Evolutionary conservation across 192 early-diverging fungal genomes (phyloP).

Genomic region (Phycomyces blakesleeanus): DNA sequence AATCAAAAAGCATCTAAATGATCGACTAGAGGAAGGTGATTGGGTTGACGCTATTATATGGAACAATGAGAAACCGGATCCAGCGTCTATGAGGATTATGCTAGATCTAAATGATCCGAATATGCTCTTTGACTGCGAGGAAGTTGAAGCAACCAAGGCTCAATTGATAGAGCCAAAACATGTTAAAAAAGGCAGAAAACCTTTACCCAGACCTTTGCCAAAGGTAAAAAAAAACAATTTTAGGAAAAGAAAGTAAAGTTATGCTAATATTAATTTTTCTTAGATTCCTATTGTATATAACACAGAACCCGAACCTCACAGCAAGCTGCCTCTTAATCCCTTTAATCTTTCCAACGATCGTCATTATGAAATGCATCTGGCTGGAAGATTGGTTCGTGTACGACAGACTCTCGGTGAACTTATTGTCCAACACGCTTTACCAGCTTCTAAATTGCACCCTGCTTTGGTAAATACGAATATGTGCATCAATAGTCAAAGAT

Average conservation of each 20-base stretch:
- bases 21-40: conserved; percentile 57
- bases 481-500: conserved; percentile 5
- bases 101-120: conserved; percentile 71
- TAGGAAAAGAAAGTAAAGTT: too few relatives aligned
- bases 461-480: conserved; percentile 53
- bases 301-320: conserved; percentile 57
- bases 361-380: conserved; percentile 70
- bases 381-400: conserved; percentile 67
- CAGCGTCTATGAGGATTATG: conserved; percentile 51
- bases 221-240: too few relatives aligned
- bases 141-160: conserved; percentile 41
- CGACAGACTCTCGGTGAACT: conserved; percentile 85
- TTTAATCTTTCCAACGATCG: conserved; percentile 91
- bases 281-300: conserved; percentile 20
- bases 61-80: conserved; percentile 61
- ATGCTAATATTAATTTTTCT: background rate
- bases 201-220: conserved; percentile 24
- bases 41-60: conserved; percentile 82
- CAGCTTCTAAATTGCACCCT: conserved; percentile 76
- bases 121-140: conserved; percentile 66
- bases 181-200: conserved; percentile 30
- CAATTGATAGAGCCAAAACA: conserved; percentile 23
- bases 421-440: conserved; percentile 81
- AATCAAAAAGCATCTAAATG: conserved; percentile 41
- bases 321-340: conserved; percentile 59